Conservation (phyloP, 140 eudicot species). For the Erigeron philadelphicus region DNA sequence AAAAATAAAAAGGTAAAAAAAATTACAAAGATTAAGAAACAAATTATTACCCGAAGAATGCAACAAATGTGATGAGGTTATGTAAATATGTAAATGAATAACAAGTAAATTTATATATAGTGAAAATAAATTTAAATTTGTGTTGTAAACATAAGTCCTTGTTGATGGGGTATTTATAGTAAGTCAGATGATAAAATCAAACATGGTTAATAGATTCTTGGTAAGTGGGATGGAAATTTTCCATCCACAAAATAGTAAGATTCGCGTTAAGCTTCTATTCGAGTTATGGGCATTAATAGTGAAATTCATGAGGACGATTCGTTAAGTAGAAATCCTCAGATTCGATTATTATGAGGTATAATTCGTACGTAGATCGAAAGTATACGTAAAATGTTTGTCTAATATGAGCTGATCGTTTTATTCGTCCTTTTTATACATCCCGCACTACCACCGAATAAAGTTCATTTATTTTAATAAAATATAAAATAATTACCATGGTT, state of each 20-base stretch:
- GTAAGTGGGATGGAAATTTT: constrained; percentile 15
- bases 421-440: constrained; percentile 21
- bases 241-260: constrained; percentile 17
- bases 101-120: not conserved
- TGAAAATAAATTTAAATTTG: constrained; percentile 3
- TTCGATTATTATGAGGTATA: too few species aligned
- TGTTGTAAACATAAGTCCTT: constrained; percentile 18
- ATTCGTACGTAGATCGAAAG: not conserved
- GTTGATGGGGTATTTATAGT: constrained; percentile 21
- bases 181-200: constrained; percentile 9
- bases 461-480: not conserved
- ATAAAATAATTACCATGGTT: not conserved
- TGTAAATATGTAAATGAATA: not conserved
- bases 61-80: not conserved
- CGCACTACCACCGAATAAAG: not conserved
- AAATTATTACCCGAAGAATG: not conserved
- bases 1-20: too few species aligned
- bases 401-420: too few species aligned
- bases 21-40: too few species aligned
- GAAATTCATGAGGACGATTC: constrained; percentile 14
- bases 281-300: not conserved
- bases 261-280: not conserved
- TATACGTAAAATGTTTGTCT: not conserved
- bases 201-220: constrained; percentile 28
- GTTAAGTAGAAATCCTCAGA: not conserved